phyloP scores from a whole-genome alignment of 805 yeast species.

The Yamadazyma philogaea region DNA sequence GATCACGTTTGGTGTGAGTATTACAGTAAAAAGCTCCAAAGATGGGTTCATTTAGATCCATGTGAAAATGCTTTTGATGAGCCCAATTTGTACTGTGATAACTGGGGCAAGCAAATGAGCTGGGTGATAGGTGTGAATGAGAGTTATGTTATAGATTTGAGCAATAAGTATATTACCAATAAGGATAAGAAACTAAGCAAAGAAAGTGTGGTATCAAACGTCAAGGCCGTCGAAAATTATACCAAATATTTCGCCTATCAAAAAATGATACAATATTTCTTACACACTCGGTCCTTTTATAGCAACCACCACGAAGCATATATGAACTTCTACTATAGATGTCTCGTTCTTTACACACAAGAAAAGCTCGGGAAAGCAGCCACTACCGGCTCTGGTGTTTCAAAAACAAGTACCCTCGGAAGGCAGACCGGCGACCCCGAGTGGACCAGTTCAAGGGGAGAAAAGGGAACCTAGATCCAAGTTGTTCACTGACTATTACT shows the following conservation, averaged over 20 bases:
- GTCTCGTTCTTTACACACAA: constrained; percentile 34
- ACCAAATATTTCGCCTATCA: constrained; percentile 25
- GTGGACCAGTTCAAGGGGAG: constrained; percentile 82
- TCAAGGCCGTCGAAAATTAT: constrained; percentile 32
- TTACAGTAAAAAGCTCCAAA: constrained; percentile 52
- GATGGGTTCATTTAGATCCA: constrained; percentile 88
- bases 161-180: constrained; percentile 59
- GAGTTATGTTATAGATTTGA: constrained; percentile 65
- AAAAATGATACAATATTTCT: constrained; percentile 1
- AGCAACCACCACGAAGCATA: constrained; percentile 2
- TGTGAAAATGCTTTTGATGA: constrained; percentile 86
- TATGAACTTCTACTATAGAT: constrained; percentile 30
- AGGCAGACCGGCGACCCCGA: constrained; percentile 73
- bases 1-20: constrained; percentile 98
- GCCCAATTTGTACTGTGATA: constrained; percentile 70
- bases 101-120: constrained; percentile 95
- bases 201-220: constrained; percentile 47
- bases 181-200: constrained; percentile 9
- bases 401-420: constrained; percentile 33
- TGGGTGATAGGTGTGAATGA: constrained; percentile 70
- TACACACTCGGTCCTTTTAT: constrained; percentile 4
- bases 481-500: constrained; percentile 18
- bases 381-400: constrained; percentile 14
- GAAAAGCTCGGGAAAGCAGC: constrained; percentile 14
- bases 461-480: constrained; percentile 29